phyloP scores from a whole-genome alignment of 139 green algal genomes.

The Diplosphaera chodatii region DNA sequence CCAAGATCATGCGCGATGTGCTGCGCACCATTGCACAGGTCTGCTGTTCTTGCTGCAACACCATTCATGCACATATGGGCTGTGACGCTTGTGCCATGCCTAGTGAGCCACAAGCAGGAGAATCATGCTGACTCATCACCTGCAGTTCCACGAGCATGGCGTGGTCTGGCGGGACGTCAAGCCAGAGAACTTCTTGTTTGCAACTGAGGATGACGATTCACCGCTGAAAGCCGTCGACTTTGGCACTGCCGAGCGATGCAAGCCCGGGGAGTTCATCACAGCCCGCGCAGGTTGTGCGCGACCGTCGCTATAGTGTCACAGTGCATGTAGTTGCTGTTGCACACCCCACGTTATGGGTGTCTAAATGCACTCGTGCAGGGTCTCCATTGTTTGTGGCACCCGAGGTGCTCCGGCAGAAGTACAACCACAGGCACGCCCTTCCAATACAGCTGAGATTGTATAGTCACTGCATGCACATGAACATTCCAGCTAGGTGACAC shows the following conservation, averaged over 20 bases:
- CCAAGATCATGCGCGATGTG: constrained; percentile 27
- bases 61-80: no score
- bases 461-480: no score
- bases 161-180: constrained; percentile 48
- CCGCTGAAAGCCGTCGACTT: constrained; percentile 53
- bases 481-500: no score
- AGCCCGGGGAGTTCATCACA: constrained; percentile 7
- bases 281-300: constrained; percentile 6
- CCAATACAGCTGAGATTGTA: no score
- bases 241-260: constrained; percentile 30
- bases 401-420: constrained; percentile 16
- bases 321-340: neutral
- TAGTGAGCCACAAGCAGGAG: no score
- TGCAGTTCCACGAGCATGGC: constrained; percentile 17
- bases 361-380: no score
- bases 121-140: no score
- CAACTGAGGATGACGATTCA: constrained; percentile 11
- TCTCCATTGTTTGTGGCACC: constrained; percentile 24
- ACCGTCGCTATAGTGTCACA: no score
- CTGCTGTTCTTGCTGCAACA: no score
- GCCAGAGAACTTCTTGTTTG: constrained; percentile 42
- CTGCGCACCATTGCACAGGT: constrained; percentile 39
- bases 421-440: neutral
- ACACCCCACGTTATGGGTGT: no score
- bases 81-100: no score